Evolutionary conservation across 495 filamentous ascomycete genomes (phyloP).

Genomic region (Talaromyces borbonicus): DNA sequence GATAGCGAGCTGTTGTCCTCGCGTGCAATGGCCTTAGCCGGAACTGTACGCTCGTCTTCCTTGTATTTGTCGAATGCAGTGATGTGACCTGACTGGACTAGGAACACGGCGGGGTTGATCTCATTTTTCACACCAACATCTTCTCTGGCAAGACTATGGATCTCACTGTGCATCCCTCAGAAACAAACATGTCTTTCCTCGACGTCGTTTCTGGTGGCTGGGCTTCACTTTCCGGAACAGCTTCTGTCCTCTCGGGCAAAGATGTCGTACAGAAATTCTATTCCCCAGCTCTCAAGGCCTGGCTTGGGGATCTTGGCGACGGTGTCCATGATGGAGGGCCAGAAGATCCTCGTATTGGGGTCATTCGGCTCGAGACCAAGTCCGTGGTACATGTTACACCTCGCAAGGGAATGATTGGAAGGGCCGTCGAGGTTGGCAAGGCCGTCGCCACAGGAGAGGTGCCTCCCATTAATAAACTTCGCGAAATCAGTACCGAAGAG

Average conservation of each 20-base stretch:
- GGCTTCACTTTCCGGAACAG: conserved; percentile 72
- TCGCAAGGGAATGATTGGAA: conserved; percentile 39
- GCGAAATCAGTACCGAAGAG: conserved; percentile 64
- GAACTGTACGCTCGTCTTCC: conserved; percentile 46
- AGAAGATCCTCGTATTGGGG: conserved; percentile 66
- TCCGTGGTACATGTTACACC: conserved; percentile 37
- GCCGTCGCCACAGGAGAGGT: conserved; percentile 61
- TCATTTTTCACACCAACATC: conserved; percentile 90
- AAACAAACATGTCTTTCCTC: conserved; percentile 82
- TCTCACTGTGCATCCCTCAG: conserved; percentile 53
- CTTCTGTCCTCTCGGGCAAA: conserved; percentile 57
- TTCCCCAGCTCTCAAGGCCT: conserved; percentile 63
- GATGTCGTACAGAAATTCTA: conserved; percentile 67
- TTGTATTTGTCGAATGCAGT: background rate
- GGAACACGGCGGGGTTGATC: conserved; percentile 72
- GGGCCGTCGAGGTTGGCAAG: conserved; percentile 63
- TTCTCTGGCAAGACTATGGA: conserved; percentile 89
- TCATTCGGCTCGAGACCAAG: conserved; percentile 37
- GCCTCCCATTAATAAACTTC: conserved; percentile 65
- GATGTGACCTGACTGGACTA: conserved; percentile 16
- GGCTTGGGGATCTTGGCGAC: conserved; percentile 87
- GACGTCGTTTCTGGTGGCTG: conserved; percentile 57
- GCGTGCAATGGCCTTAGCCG: conserved; percentile 84
- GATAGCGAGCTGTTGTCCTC: conserved; percentile 62
- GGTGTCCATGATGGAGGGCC: conserved; percentile 76